Conservation (phyloP, 805 yeast genomes). For the Zygosaccharomyces gambellarensis region DNA sequence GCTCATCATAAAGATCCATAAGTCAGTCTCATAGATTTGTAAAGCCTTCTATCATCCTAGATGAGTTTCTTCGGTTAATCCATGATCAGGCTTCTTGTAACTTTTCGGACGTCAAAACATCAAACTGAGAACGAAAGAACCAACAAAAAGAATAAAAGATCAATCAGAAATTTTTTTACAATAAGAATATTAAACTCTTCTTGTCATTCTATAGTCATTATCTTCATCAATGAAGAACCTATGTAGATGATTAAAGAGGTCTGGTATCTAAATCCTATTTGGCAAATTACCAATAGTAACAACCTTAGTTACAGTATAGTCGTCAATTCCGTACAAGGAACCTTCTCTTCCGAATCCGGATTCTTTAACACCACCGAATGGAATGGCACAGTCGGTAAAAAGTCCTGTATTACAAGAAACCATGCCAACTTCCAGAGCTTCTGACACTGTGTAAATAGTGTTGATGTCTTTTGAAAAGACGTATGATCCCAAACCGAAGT, state of each 20-base stretch:
- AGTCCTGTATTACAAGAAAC: conserved; percentile 57
- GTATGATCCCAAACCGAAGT: conserved; percentile 56
- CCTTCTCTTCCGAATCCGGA: conserved; percentile 73
- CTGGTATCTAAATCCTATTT: background rate
- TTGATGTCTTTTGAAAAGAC: conserved; percentile 50
- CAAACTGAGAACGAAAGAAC: background rate
- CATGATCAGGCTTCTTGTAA: no score
- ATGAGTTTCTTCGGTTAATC: background rate
- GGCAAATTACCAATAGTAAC: conserved; percentile 44
- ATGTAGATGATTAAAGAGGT: background rate
- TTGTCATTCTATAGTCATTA: background rate
- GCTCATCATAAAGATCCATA: conserved; percentile 43
- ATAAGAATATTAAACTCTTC: background rate
- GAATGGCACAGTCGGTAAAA: conserved; percentile 52
- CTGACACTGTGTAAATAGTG: conserved; percentile 49
- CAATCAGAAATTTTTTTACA: background rate
- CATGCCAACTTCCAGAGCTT: conserved; percentile 60
- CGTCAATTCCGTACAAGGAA: conserved; percentile 56
- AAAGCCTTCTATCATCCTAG: background rate
- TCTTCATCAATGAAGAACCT: background rate
- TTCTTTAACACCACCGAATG: conserved; percentile 61
- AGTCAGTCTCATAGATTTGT: conserved; percentile 2
- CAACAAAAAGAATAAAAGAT: background rate
- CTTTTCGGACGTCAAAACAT: background rate
- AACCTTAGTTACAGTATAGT: conserved; percentile 50